Evolutionary conservation across 331 rosid genomes (phyloP), one percentile per base, ranked within the genome.

Genomic region (Quercus lobata): DNA sequence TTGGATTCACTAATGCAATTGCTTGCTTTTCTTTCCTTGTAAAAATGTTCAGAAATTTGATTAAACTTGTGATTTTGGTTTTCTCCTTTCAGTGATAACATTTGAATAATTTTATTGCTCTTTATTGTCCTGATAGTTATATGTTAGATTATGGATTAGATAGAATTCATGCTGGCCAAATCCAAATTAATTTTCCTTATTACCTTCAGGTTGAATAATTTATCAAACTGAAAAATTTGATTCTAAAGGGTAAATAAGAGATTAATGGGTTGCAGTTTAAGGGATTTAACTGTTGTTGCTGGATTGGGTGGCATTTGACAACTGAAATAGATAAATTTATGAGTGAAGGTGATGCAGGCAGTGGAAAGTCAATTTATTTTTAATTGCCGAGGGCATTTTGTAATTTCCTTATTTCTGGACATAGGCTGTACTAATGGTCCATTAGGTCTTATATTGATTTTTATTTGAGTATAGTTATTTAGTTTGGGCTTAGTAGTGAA

Each of bases 1-100:
- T 57, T 83, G 68, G 71, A 53, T 76, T 57, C 68, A 78, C 49
- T 57, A 71, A 73, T 72, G 58, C 56, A 37, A 49, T 12, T 75
- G 75, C 62, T 63, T 77, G 53, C 53, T 55, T 71, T 69, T 21
- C 62, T 21, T 80, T 1, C 69, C 71, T 25, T 72, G 25, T 10
- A 60, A 16, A 19, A 76, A 69, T 57, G 32, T 76, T 75, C 46
- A 27, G 58, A 69, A 70, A 24, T 35, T 75, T 65, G 60, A 24
- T 29, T 57, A 44, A 25, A 62, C 44, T 41, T 7, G 60, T 68
- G 34, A 35, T 57, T 57, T 41, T 66, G 32, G 41, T 58, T 24
- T 65, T 56, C 21, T 53, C 21, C 17, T 60, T 57, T 46, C 19
- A 30, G 11, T 15, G 1, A 16, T 3, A 49, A 53, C 6, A n/a